Evolutionary conservation across 2,329 filamentous ascomycete species (phyloP).

Genomic region (Penicillium nordicum): DNA sequence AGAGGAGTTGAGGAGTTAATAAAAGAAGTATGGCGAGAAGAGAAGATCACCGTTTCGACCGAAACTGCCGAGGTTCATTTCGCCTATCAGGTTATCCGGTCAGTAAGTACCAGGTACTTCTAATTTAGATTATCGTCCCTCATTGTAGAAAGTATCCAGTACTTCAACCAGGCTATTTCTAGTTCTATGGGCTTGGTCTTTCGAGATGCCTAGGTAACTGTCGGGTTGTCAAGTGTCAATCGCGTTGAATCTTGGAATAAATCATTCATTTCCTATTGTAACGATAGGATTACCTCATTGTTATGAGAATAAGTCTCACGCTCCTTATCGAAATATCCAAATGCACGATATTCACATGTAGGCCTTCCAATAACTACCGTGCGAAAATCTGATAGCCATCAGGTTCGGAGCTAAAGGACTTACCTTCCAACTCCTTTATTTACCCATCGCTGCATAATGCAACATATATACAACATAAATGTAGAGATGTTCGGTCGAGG

Average conservation of each 20-base stretch:
- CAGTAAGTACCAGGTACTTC: slow-evolving; percentile 14
- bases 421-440: too few relatives aligned
- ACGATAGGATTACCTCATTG: background rate
- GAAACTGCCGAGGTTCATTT: slow-evolving; percentile 26
- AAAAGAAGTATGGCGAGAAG: slow-evolving; percentile 6
- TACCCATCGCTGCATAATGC: too few relatives aligned
- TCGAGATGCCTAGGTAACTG: slow-evolving; percentile 13
- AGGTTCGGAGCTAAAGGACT: too few relatives aligned
- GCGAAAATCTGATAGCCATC: too few relatives aligned
- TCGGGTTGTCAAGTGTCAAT: background rate
- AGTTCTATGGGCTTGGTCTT: background rate
- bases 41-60: slow-evolving; percentile 19
- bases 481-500: background rate
- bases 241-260: background rate
- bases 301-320: background rate
- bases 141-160: background rate
- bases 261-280: background rate
- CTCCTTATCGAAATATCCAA: background rate
- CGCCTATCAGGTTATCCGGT: slow-evolving; percentile 8
- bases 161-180: background rate
- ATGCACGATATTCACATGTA: background rate
- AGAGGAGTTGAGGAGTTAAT: background rate
- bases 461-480: too few relatives aligned
- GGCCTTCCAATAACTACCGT: too few relatives aligned
- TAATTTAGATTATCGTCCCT: fast-evolving